Evolutionary conservation across 2,329 filamentous ascomycete genomes (phyloP), one percentile per base, ranked within the genome.

Genomic region (Colletotrichum neosansevieriae): DNA sequence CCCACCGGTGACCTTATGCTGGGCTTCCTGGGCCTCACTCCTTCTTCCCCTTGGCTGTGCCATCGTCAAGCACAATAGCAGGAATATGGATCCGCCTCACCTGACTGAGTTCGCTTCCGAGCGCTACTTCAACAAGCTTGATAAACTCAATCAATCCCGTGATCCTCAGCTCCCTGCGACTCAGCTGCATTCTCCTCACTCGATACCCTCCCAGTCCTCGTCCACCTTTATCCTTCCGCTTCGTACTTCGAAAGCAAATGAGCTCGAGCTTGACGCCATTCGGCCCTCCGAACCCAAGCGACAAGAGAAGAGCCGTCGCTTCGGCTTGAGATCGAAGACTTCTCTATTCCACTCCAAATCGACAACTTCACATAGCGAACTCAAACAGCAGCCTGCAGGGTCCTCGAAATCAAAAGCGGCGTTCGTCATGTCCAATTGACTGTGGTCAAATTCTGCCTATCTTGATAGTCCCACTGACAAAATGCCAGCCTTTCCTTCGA

Each of bases 41-140:
- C 71, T 67, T 50, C 59, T 67, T 65, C 45, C 60, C 67, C 47
- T 44, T 72, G 73, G 72, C 72, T 71, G 70, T 58, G 62, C 49
- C 58, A 73, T 72, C 53, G 70, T 58, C 45, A 66, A 66, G 56
- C 19, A 38, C 53, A 29, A 50, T 53, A 63, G 67, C 70, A 71
- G 74, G 76, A 77, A 78, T 74, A 89, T 90, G 87, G 88, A 90
- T 71, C 87, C 86, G 74, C 83, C 85, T 73, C 88, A 90, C 71
- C 83, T 89, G 70, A 89, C 88, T 69, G 89, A 91, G 77, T 91
- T 91, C 79, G 89, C 88, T 70, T 91, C 89, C 50, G 83, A 87
- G 77, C 86, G 86, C 71, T 91, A 89, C 75, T 88, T 90, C 72
- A 84, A 85, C 62, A 91, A 91, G 78, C 77, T 90, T 69, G 83